Conservation (phyloP, 139 green algal genomes). For the Volvox africanus region DNA sequence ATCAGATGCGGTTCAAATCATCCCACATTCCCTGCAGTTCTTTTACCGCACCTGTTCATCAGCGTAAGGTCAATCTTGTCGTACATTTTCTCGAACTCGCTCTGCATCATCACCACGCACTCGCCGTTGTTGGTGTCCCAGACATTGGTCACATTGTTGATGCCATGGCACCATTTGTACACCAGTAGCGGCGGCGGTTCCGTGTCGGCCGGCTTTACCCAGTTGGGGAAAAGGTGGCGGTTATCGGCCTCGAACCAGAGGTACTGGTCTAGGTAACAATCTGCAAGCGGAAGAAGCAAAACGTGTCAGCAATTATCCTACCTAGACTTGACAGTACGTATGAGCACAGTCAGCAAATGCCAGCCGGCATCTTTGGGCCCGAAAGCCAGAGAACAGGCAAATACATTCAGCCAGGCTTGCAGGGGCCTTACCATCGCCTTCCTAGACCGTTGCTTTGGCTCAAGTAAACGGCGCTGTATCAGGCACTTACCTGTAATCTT, state of each 20-base stretch:
- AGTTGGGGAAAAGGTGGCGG: conserved; percentile 98
- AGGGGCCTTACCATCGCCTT: too few species aligned
- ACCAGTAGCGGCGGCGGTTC: conserved; percentile 98
- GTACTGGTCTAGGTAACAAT: conserved; percentile 98
- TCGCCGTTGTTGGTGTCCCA: conserved; percentile 97
- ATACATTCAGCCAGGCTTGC: too few species aligned
- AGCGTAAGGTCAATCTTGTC: conserved; percentile 99
- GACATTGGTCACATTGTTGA: conserved; percentile 96
- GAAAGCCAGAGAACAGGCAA: too few species aligned
- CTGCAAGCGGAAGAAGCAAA: background rate
- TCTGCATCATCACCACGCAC: conserved; percentile 99
- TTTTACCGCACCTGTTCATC: conserved; percentile 85
- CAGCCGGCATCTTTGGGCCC: too few species aligned
- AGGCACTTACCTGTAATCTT: conserved; percentile 92
- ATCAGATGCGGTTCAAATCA: too few species aligned
- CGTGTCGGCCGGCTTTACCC: conserved; percentile 97
- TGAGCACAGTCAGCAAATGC: too few species aligned
- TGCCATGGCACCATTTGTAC: conserved; percentile 98
- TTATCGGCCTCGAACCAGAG: conserved; percentile 95
- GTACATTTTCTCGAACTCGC: conserved; percentile 97
- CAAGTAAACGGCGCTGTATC: too few species aligned
- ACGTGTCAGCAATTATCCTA: too few species aligned
- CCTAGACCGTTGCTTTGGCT: too few species aligned
- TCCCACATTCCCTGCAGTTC: too few species aligned
- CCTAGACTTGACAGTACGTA: too few species aligned